These are phyloP conservation scores for Colletotrichum gloeosporioides DNA, from an alignment of 2,329 filamentous ascomycete species.

Conservation along the genomic window DNA sequence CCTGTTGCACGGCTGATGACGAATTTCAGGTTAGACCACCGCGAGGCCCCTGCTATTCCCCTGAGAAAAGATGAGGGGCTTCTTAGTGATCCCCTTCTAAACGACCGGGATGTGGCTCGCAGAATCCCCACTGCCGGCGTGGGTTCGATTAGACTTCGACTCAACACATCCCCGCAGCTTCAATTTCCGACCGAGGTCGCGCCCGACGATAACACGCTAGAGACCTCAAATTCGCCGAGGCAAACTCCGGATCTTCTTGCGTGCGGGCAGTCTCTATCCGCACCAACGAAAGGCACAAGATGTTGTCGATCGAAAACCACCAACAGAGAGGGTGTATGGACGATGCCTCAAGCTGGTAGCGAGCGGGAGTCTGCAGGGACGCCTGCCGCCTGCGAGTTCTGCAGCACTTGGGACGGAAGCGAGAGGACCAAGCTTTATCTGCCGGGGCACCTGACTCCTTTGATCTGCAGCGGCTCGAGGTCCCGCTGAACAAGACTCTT, in stretches of 20 bases:
- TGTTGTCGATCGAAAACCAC: neutral
- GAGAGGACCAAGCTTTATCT: neutral
- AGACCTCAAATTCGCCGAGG: neutral
- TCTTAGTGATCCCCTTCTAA: neutral
- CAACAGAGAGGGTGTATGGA: neutral
- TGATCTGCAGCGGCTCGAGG: neutral
- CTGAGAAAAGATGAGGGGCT: neutral
- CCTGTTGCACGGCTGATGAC: neutral
- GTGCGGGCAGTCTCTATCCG: neutral
- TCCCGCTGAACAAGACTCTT: conserved; percentile 19
- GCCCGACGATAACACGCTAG: neutral
- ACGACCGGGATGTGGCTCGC: neutral
- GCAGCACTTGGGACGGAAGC: neutral
- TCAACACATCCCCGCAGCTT: conserved; percentile 5
- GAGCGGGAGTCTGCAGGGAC: neutral
- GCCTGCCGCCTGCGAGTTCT: neutral
- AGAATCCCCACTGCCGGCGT: neutral
- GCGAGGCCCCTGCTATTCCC: neutral
- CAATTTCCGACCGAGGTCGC: conserved; percentile 9
- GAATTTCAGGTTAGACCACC: conserved; percentile 2
- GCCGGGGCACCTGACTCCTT: neutral
- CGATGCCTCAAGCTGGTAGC: neutral
- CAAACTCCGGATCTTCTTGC: neutral
- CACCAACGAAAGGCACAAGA: neutral
- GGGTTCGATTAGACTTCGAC: conserved; percentile 5